These are phyloP conservation scores for Didymellaceae sp. DNA, from an alignment of 2,329 filamentous ascomycete species.

Conservation along the genomic window DNA sequence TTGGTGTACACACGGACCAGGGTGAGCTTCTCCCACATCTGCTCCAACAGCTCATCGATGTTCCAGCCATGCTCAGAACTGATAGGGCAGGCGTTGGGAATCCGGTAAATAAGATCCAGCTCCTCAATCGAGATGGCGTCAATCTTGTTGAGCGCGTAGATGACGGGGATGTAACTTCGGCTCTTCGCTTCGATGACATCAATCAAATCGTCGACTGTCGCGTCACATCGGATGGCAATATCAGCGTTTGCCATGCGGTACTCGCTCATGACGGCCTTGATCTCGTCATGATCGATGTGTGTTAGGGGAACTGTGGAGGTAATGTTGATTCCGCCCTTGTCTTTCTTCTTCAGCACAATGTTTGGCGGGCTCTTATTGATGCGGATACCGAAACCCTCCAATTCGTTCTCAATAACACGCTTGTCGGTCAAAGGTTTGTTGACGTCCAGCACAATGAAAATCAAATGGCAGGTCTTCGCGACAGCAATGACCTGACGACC, in stretches of 20 bases:
- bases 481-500: conserved; percentile 98
- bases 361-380: conserved; percentile 98
- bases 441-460: conserved; percentile 97
- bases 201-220: conserved; percentile 95
- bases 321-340: conserved; percentile 95
- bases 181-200: conserved; percentile 94
- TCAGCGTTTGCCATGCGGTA: conserved; percentile 97
- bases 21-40: conserved; percentile 98
- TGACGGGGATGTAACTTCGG: conserved; percentile 96
- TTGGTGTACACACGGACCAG: conserved; percentile 96
- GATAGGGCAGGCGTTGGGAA: conserved; percentile 95
- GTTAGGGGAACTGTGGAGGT: conserved; percentile 91
- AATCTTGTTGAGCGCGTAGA: conserved; percentile 99
- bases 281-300: conserved; percentile 94
- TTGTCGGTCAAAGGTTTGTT: conserved; percentile 99
- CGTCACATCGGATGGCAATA: conserved; percentile 96
- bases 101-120: conserved; percentile 92
- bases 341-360: conserved; percentile 99
- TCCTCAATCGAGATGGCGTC: conserved; percentile 98
- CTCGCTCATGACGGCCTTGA: conserved; percentile 96
- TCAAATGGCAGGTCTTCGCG: conserved; percentile 97
- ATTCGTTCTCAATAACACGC: conserved; percentile 88
- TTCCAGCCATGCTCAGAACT: conserved; percentile 97
- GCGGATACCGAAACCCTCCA: conserved; percentile 96
- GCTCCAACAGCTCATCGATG: conserved; percentile 92